Evolutionary conservation across 306 rosid species (phyloP).

Genomic region (Geum urbanum): DNA sequence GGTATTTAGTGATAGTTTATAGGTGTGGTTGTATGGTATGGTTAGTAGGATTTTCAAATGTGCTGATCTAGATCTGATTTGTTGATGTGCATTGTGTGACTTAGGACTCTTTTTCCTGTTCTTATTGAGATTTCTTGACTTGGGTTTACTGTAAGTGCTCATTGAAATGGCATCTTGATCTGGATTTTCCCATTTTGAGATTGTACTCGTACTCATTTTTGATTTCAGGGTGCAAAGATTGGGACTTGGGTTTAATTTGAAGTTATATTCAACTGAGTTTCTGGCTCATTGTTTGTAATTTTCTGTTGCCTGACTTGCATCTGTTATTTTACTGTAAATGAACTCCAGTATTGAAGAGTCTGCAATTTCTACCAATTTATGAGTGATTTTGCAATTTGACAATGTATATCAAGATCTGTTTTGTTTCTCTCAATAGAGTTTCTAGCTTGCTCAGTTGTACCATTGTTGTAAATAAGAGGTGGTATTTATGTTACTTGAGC

Average conservation of each 20-base stretch:
- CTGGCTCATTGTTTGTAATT: conserved; percentile 6
- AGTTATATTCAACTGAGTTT: conserved; percentile 1
- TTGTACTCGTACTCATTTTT: neutral
- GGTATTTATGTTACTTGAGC: too few species aligned
- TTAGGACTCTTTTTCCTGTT: conserved; percentile 19
- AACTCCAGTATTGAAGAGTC: conserved; percentile 26
- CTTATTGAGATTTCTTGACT: conserved; percentile 27
- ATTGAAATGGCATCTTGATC: conserved; percentile 22
- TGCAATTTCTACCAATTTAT: too few species aligned
- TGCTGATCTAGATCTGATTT: conserved; percentile 53
- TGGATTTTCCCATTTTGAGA: conserved; percentile 9
- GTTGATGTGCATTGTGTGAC: conserved; percentile 32
- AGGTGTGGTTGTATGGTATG: conserved; percentile 7
- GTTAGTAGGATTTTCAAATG: conserved; percentile 22
- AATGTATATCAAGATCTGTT: conserved; percentile 41
- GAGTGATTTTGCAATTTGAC: neutral
- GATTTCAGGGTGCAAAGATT: conserved; percentile 4
- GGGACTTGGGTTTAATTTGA: conserved; percentile 18
- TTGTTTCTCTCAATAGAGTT: conserved; percentile 14
- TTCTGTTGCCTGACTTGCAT: conserved; percentile 21
- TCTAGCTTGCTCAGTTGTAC: neutral
- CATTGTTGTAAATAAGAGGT: too few species aligned
- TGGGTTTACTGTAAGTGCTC: conserved; percentile 18
- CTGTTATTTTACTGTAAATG: conserved; percentile 6
- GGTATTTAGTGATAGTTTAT: neutral